phyloP scores from a whole-genome alignment of 2,329 filamentous ascomycete genomes.

The Magnaporthiopsis rhizophila region DNA sequence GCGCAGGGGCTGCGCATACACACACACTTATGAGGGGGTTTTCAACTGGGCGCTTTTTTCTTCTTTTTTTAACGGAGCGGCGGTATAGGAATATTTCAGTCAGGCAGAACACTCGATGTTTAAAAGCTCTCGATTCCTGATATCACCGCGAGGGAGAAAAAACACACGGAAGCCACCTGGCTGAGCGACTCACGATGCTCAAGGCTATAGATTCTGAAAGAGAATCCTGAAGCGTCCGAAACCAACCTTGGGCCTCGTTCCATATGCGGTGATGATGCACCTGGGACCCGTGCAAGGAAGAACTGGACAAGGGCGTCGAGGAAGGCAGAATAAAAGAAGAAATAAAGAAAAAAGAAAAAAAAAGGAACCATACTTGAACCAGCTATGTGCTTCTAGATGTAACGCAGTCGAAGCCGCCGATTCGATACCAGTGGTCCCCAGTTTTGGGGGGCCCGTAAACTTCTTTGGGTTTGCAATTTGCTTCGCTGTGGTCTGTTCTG shows the following conservation, averaged over 20 bases:
- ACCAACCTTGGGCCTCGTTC: neutral
- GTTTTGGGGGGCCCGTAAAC: neutral
- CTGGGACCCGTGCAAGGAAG: too few relatives aligned
- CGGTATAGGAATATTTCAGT: slow-evolving; percentile 3
- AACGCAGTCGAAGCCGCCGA: too few relatives aligned
- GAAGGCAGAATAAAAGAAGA: too few relatives aligned
- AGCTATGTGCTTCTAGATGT: too few relatives aligned
- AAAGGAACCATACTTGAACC: too few relatives aligned
- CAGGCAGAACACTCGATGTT: slow-evolving; percentile 2
- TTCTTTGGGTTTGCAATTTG: neutral
- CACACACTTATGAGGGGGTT: neutral
- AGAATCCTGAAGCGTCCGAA: neutral
- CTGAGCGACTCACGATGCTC: neutral
- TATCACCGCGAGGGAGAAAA: neutral
- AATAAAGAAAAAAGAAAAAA: too few relatives aligned
- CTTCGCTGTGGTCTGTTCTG: neutral
- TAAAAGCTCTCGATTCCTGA: slow-evolving; percentile 2
- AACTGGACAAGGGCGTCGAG: too few relatives aligned
- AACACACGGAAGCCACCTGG: neutral
- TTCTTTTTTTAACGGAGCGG: neutral
- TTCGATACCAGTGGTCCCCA: too few relatives aligned
- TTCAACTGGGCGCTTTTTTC: neutral
- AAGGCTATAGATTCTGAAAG: slow-evolving; percentile 1
- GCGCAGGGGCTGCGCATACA: slow-evolving; percentile 1
- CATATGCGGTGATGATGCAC: slow-evolving; percentile 1